These are phyloP conservation scores for Takashimella tepidaria DNA, from an alignment of 1,284 basidiomycete genomes.

Conservation along the genomic window DNA sequence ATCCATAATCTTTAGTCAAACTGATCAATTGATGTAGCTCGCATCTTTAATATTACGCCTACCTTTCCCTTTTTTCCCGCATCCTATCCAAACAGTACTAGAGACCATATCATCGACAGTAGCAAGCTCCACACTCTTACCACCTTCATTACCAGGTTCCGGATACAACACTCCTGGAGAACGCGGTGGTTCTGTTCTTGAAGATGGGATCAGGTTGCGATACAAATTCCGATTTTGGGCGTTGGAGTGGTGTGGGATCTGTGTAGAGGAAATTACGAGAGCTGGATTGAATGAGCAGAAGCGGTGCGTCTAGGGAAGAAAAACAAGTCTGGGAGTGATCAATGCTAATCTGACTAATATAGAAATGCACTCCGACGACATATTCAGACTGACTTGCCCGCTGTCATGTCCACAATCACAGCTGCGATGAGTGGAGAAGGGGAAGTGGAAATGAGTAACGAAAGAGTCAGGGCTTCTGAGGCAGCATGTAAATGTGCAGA, in stretches of 20 bases:
- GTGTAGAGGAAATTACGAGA: constrained; percentile 69
- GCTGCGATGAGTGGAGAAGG: constrained; percentile 49
- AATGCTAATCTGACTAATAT: not conserved
- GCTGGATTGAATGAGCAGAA: constrained; percentile 68
- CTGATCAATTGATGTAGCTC: constrained; percentile 27
- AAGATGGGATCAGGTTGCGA: constrained; percentile 17
- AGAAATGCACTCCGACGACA: constrained; percentile 34
- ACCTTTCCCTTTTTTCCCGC: constrained; percentile 36
- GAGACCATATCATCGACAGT: constrained; percentile 30
- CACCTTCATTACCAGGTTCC: constrained; percentile 30
- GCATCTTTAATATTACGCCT: constrained; percentile 39
- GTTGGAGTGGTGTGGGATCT: constrained; percentile 78
- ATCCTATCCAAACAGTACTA: constrained; percentile 38
- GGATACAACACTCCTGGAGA: constrained; percentile 35
- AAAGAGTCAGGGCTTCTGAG: constrained; percentile 54
- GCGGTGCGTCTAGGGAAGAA: constrained; percentile 55
- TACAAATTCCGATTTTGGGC: constrained; percentile 34
- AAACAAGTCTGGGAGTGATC: no score
- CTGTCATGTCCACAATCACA: constrained; percentile 64
- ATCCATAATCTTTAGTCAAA: constrained; percentile 3
- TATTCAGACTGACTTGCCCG: constrained; percentile 55
- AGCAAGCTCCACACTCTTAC: constrained; percentile 27
- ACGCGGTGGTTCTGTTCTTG: not conserved
- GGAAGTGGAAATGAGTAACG: constrained; percentile 10
- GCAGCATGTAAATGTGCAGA: constrained; percentile 72